Base-by-base conservation (phyloP, 2,329 filamentous ascomycete species). In the Niveomyces coronatus region DNA sequence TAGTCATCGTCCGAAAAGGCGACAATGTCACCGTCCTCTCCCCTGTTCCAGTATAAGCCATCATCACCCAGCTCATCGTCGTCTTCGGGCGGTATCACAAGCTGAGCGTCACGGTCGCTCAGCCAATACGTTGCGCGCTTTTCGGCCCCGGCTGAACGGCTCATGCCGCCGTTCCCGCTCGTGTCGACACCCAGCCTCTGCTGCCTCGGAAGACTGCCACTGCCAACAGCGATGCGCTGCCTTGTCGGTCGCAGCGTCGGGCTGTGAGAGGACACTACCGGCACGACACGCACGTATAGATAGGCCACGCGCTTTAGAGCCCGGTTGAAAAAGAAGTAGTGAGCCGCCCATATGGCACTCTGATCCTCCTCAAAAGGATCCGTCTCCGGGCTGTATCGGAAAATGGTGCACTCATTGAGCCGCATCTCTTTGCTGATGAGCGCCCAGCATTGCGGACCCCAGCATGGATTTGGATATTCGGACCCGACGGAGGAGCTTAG, bases 291-390 rank as follows among this genome's bases (percentile, higher is more conserved):
- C 31, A 95, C 75, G 53, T 95, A 93, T 31, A 98, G 66, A 57
- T 98, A 98, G 44, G 86, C 88, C 14, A 98, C 89, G 29, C 91
- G 79, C 66, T 96, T 96, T 54, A 82, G 74, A 18, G 79, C 70
- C 53, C 89, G 89, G 68, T 94, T 95, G 72, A 95, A 96, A 60
- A 96, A 94, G 67, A 98, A 94, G 61, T 94, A 95, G 58, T 96
- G 88, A 45, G 88, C 71, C 35, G 85, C 87, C 89, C 89, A 98
- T 45, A 98, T 88, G 9, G 88, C 82, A 44, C 85, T 85, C 53
- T 95, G 87, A 44, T 94, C 88, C 45, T 87, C 87, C 50, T 88
- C 82, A 51, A 93, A 94, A 0, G 87, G 86, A 53, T 94, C 88
- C 44, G 88, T 85, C 28, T 86, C 81, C 0, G 91, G 91, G 36